phyloP scores from a whole-genome alignment of 129 eudicot genomes.

The Artemisia argyi region DNA sequence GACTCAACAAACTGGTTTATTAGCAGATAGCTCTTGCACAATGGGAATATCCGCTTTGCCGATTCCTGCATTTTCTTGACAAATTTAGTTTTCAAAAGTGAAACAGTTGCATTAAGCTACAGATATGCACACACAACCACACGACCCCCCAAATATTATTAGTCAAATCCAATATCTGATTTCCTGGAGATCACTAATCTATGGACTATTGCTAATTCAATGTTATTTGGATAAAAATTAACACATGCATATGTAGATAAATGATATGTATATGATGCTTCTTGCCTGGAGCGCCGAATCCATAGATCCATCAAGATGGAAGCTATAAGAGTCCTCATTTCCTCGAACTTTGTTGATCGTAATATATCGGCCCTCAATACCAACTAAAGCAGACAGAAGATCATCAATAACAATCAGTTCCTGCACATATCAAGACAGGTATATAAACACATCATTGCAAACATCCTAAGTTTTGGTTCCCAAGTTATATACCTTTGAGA shows the following conservation, averaged over 20 bases:
- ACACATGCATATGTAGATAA: no score
- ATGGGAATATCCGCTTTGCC: conserved; percentile 76
- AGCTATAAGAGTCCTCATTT: conserved; percentile 37
- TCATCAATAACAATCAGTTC: conserved; percentile 91
- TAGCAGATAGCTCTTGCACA: conserved; percentile 82
- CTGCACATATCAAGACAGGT: conserved; percentile 36
- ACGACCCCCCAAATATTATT: no score
- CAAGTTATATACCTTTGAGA: neutral
- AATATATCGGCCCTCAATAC: conserved; percentile 84
- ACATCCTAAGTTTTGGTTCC: neutral
- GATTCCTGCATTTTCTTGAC: conserved; percentile 64
- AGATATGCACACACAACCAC: conserved; percentile 2
- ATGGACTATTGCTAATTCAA: no score
- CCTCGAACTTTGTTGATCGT: conserved; percentile 58
- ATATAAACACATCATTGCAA: conserved; percentile 2
- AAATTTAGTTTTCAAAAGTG: conserved; percentile 11
- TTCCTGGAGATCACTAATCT: neutral
- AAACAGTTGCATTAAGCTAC: conserved; percentile 11
- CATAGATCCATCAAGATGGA: no score
- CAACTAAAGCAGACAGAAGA: conserved; percentile 74
- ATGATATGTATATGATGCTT: no score
- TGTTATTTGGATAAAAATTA: no score
- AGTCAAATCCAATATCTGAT: neutral
- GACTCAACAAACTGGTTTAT: conserved; percentile 91
- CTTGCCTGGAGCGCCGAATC: no score